Percentiles rank a stretch among this genome's conserved stretches.
These are phyloP conservation scores for Cercospora janseana DNA, from an alignment of 2,329 filamentous ascomycete genomes.

Conservation along the genomic window DNA sequence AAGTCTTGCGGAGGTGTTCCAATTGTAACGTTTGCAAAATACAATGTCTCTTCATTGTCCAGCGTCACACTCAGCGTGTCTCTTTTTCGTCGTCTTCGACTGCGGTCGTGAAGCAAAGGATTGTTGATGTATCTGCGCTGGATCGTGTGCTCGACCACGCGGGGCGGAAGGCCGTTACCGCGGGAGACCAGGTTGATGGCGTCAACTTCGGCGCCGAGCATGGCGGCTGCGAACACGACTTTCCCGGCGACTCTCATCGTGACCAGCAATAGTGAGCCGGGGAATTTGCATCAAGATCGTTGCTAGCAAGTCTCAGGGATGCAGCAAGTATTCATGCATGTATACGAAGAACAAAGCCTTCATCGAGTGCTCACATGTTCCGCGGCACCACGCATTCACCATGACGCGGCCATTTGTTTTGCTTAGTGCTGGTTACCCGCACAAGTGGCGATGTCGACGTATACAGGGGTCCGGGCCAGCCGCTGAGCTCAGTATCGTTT, in stretches of 20 bases:
- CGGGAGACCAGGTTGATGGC: conserved; percentile 35
- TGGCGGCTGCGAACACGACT: conserved; percentile 30
- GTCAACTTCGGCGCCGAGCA: conserved; percentile 23
- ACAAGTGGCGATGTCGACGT: conserved; percentile 11
- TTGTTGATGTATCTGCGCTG: conserved; percentile 49
- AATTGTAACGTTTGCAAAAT: conserved; percentile 57
- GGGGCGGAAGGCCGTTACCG: conserved; percentile 37
- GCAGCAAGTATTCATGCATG: conserved; percentile 8
- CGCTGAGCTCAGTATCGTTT: conserved; percentile 2
- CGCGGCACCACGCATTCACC: conserved; percentile 3
- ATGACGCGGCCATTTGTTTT: conserved; percentile 16
- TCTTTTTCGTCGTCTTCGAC: conserved; percentile 39
- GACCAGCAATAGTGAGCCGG: not conserved
- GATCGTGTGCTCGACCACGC: conserved; percentile 52
- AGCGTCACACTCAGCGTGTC: conserved; percentile 49
- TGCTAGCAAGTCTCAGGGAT: not conserved
- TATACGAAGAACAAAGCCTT: conserved; percentile 8
- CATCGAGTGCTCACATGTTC: conserved; percentile 2
- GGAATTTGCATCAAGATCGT: not conserved
- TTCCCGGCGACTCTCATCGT: conserved; percentile 22
- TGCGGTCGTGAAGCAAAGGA: conserved; percentile 48
- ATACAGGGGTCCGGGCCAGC: conserved; percentile 4
- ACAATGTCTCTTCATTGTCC: conserved; percentile 60
- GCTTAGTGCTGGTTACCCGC: conserved; percentile 1
- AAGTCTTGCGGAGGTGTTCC: conserved; percentile 58